Evolutionary conservation across 2,329 filamentous ascomycete genomes (phyloP), one percentile per base, ranked within the genome.

Genomic region (Fusarium dimerum): DNA sequence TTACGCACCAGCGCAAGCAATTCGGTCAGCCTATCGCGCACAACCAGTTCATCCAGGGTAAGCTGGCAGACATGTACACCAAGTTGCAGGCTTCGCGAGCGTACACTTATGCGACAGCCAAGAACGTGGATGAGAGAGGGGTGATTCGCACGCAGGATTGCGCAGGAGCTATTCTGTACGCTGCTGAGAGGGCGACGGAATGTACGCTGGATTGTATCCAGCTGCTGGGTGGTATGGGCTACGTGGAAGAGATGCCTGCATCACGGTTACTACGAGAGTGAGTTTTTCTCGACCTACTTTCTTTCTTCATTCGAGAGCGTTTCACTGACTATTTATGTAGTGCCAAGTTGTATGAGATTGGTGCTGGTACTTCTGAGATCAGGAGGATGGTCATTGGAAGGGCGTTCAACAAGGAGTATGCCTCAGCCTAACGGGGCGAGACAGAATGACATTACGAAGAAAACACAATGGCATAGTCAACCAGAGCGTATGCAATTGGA

Each of bases 11-110:
- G 63, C 84, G 94, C 50, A 90, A 88, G 72, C 94, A 99, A 74
- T 99, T 99, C 69, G 88, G 87, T 49, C 77, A 72, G 8, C 93
- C 93, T 2, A 90, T 97, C 58, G 93, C 90, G 1, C 88, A 94
- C 63, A 96, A 96, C 72, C 94, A 99, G 73, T 80, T 97, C 57
- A 82, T 97, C 18, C 94, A 97, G 73, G 93, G 90, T 51, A 93
- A 92, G 69, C 80, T 97, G 43, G 92, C 94, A 50, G 92, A 97
- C 71, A 97, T 99, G 92, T 95, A 97, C 75, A 97, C 92, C 44
- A 96, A 96, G 73, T 83, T 94, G 53, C 87, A 90, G 65, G 92
- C 89, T 11, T 86, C 88, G 15, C 79, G 86, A n/a, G 83, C 92
- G 3, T 97, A 96, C 73, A 97, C 93, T 0, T 96, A 96, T 68